Base-by-base conservation (phyloP, 129 eudicot species). In the Flaveria linearis region DNA sequence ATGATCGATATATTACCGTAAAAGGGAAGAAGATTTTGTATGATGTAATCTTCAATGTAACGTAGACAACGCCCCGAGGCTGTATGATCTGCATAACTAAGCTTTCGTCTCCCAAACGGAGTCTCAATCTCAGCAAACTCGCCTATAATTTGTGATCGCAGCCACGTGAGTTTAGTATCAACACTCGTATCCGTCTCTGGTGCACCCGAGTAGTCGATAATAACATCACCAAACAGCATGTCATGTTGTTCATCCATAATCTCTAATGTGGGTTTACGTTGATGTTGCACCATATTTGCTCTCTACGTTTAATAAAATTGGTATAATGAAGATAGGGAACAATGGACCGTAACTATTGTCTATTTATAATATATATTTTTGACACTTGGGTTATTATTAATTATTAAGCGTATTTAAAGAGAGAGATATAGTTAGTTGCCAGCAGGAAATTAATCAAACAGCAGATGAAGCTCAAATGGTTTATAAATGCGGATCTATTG, bases 11-110 rank as follows among this genome's bases (percentile, higher is more conserved):
- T 3, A 12, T 52, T 83, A 92, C 97, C 97, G 52, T 92, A 92
- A 41, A 74, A 87, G 3, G 97, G 97, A 28, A 92, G 93, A 36
- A 92, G 75, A 68, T 57, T 61, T 5, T 80, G 30, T 43, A 80
- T n/a, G 75, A 89, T 86, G 57, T 89, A 92, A 33, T 89, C 77
- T 71, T 92, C 98, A 6, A 92, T 81, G 69, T 80, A 89, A 4
- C n/a, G 79, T 49, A 92, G 91, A 50, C 87, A 87, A 2, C 93
- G 83, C 46, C 91, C 96, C 0, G 93, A 78, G 71, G 98, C 98
- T 26, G 91, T 92, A 78, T 88, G 89, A 66, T 92, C 98, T 6
- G 93, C 88, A 53, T 92, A 92, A 1, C 93, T 92, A 25, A 92
- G 85, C 81, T 49, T 80, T 18, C 98, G 93, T 39, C 57, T 76